Base-by-base conservation (phyloP, 176 grass and related monocot genomes). In the Rhynchospora tenuis region DNA sequence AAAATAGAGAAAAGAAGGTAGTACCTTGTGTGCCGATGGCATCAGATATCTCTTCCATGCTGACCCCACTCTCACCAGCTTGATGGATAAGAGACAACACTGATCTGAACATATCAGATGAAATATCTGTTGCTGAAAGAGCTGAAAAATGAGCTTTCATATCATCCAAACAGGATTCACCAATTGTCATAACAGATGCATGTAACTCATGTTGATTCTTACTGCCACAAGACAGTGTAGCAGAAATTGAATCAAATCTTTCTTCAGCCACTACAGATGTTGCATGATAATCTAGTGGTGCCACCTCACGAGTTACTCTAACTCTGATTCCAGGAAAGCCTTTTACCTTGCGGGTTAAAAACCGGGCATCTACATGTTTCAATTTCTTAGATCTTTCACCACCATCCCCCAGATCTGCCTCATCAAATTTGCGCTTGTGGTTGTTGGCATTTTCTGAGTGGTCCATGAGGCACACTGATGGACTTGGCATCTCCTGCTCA, bases 281-380 rank as follows among this genome's bases (percentile, higher is more conserved):
- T 45, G 57, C 43, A 82, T 65, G 28, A 61, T 61, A 51, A 20
- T 82, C 20, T 64, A 45, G 20, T 4, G 79, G 59, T 77, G 86
- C 85, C 84, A 54, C 89, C 60, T 93, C 67, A 69, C 87, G 87
- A 77, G 86, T 88, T 59, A 95, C 48, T 88, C 85, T 78, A 55
- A 98, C 86, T 85, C 72, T 85, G 73, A 98, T 88, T 83, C 91
- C 92, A 80, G 95, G 95, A 71, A 94, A 98, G 5, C 95, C 95
- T 91, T 98, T 98, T 86, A 90, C 92, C 44, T 90, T 87, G 60
- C 95, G 90, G 56, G 88, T 90, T 70, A 83, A 87, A 84, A 86
- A 93, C 72, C 83, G 77, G 57, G 79, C 87, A 80, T 93, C 91
- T 67, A 88, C 84, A 82, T 84, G 91, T 74, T 89, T 98, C 23